phyloP scores from a whole-genome alignment of 257 asterid genomes.

The Schizonepeta tenuifolia region DNA sequence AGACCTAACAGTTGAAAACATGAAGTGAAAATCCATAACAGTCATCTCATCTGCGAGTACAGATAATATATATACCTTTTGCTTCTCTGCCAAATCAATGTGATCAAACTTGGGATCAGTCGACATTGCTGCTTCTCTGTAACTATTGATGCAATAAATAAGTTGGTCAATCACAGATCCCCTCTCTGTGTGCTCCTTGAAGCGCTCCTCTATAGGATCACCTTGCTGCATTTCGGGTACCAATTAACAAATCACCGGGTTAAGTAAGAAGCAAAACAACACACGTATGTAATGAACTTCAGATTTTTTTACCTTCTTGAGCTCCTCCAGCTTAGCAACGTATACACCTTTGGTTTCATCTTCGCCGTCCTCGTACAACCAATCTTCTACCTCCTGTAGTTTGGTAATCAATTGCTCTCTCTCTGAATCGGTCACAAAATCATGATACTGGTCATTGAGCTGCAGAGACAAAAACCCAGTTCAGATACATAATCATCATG shows the following conservation, averaged over 20 bases:
- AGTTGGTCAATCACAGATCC: constrained; percentile 74
- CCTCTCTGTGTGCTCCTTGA: constrained; percentile 75
- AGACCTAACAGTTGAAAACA: constrained; percentile 51
- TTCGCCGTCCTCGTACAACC: constrained; percentile 97
- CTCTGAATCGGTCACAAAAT: constrained; percentile 70
- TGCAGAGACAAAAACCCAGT: constrained; percentile 38
- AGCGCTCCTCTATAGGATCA: constrained; percentile 85
- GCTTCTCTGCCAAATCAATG: constrained; percentile 78
- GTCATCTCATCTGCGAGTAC: background rate
- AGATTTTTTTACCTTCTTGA: constrained; percentile 47
- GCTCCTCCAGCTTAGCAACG: constrained; percentile 85
- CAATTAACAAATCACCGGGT: constrained; percentile 19
- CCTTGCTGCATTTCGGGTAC: constrained; percentile 63
- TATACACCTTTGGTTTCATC: constrained; percentile 88
- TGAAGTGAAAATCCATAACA: background rate
- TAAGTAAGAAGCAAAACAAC: background rate
- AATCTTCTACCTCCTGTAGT: constrained; percentile 94
- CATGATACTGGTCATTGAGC: constrained; percentile 79
- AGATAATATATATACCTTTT: constrained; percentile 52
- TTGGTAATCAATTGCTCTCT: constrained; percentile 65
- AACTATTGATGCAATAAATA: constrained; percentile 67
- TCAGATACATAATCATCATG: background rate
- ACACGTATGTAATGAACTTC: too few relatives aligned
- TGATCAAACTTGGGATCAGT: constrained; percentile 83
- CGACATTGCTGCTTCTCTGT: constrained; percentile 80